A percentile compares a stretch with the other conserved stretches of the same genome.
Conservation (phyloP, 768 basidiomycete species). For the Flagelloscypha sp. region DNA sequence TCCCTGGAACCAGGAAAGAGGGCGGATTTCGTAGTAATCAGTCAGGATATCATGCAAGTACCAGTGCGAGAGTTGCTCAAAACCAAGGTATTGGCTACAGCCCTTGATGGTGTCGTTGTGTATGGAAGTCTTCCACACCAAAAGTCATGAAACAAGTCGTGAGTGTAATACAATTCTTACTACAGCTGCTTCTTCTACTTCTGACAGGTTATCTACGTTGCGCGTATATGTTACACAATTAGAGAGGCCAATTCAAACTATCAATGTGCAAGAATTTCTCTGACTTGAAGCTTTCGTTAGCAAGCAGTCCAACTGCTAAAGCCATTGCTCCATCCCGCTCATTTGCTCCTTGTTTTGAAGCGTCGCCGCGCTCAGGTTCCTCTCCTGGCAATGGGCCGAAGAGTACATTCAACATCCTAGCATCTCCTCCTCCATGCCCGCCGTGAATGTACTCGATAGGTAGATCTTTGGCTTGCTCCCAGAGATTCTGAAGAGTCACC, state of each 20-base stretch:
- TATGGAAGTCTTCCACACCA: too few relatives aligned
- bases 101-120: constrained; percentile 72
- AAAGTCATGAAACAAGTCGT: too few relatives aligned
- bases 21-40: constrained; percentile 79
- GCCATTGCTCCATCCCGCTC: constrained; percentile 41
- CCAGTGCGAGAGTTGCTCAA: constrained; percentile 48
- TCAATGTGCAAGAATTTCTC: constrained; percentile 32
- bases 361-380: constrained; percentile 30
- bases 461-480: constrained; percentile 33
- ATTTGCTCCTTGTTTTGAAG: constrained; percentile 37
- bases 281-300: constrained; percentile 42
- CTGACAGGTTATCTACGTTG: too few relatives aligned
- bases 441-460: constrained; percentile 33
- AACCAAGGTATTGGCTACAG: constrained; percentile 65
- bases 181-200: too few relatives aligned
- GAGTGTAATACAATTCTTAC: too few relatives aligned
- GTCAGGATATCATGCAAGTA: constrained; percentile 72
- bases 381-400: constrained; percentile 40
- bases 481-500: constrained; percentile 36
- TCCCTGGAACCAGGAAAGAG: constrained; percentile 72
- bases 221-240: too few relatives aligned
- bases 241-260: constrained; percentile 21
- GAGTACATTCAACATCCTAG: constrained; percentile 36
- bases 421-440: constrained; percentile 42
- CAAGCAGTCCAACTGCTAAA: constrained; percentile 37